A percentile compares a stretch with the other conserved stretches of the same genome.
These are phyloP conservation scores for Hypoxylon sp. DNA, from an alignment of 2,329 filamentous ascomycete species.

Conservation along the genomic window DNA sequence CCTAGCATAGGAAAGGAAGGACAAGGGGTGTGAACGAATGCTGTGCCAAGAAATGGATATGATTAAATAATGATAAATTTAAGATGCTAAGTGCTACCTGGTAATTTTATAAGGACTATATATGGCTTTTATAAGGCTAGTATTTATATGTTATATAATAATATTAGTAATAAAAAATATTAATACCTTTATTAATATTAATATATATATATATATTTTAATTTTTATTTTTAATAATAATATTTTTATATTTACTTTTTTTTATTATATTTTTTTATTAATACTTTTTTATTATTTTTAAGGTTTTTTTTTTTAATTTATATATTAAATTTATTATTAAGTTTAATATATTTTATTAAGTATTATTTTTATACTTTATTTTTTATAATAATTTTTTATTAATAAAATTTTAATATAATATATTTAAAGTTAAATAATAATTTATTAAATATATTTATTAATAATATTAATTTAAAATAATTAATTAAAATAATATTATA, in stretches of 20 bases:
- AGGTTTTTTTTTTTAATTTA: too few relatives aligned
- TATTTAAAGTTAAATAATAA: neutral
- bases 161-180: neutral
- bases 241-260: too few relatives aligned
- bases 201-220: neutral
- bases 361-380: neutral
- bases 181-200: neutral
- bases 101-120: too few relatives aligned
- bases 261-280: too few relatives aligned
- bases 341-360: neutral
- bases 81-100: too few relatives aligned
- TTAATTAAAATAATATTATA: constrained; percentile 1
- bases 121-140: too few relatives aligned
- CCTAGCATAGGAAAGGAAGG: constrained; percentile 27
- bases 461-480: constrained; percentile 1
- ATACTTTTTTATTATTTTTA: too few relatives aligned
- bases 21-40: constrained; percentile 24
- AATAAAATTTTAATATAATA: neutral
- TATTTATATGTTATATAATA: too few relatives aligned
- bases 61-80: too few relatives aligned
- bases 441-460: neutral
- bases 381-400: neutral
- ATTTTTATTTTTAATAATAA: too few relatives aligned
- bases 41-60: too few relatives aligned
- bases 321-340: too few relatives aligned